Conservation (phyloP, 257 asterid genomes). For the Eucommia ulmoides region DNA sequence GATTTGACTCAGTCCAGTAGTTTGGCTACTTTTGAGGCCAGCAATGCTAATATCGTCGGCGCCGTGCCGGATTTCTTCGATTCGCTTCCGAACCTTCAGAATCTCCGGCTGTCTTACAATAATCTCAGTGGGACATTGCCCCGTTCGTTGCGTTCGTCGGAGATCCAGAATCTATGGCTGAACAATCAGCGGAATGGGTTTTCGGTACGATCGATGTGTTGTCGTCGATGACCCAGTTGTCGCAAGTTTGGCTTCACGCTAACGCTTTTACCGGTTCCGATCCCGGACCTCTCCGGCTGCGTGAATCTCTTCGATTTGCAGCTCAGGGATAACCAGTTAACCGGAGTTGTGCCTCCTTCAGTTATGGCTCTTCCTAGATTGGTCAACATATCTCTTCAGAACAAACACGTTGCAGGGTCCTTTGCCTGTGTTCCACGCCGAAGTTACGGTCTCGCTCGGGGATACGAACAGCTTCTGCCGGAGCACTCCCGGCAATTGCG, state of each 20-base stretch:
- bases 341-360: slow-evolving; percentile 63
- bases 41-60: slow-evolving; percentile 46
- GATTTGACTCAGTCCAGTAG: slow-evolving; percentile 37
- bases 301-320: slow-evolving; percentile 54
- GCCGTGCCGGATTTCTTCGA: slow-evolving; percentile 55
- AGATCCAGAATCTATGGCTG: slow-evolving; percentile 61
- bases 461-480: slow-evolving; percentile 56
- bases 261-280: slow-evolving; percentile 62
- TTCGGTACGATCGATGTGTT: slow-evolving; percentile 50
- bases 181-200: slow-evolving; percentile 51
- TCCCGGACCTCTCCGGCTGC: slow-evolving; percentile 77
- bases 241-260: slow-evolving; percentile 74
- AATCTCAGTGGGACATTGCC: slow-evolving; percentile 64
- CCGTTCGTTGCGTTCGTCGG: slow-evolving; percentile 47
- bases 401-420: slow-evolving; percentile 80
- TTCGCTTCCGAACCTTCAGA: slow-evolving; percentile 45
- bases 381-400: slow-evolving; percentile 43
- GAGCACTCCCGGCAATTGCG: slow-evolving; percentile 59
- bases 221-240: slow-evolving; percentile 47
- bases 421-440: slow-evolving; percentile 27
- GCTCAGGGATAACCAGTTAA: slow-evolving; percentile 64
- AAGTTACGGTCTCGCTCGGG: slow-evolving; percentile 19
- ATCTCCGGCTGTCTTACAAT: slow-evolving; percentile 63
- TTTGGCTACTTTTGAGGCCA: slow-evolving; percentile 40
- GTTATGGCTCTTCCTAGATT: slow-evolving; percentile 38